phyloP scores from a whole-genome alignment of 805 yeast genomes.

The Dipodascus geniculatus region DNA sequence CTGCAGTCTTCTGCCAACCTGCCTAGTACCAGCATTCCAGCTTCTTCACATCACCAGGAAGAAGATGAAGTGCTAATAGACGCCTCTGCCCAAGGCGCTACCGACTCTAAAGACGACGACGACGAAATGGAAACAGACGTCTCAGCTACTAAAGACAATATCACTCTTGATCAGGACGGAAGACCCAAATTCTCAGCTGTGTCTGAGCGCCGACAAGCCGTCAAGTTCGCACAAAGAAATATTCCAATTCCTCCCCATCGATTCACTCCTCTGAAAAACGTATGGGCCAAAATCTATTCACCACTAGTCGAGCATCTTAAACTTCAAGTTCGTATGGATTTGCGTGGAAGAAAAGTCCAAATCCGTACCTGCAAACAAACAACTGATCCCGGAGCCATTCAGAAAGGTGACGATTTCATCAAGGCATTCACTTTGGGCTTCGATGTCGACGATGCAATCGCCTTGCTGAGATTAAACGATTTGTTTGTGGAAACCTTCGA shows the following conservation, averaged over 20 bases:
- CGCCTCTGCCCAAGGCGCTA: not conserved
- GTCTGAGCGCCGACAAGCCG: constrained; percentile 45
- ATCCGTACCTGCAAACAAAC: constrained; percentile 73
- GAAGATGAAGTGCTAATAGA: constrained; percentile 3
- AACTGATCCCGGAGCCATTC: constrained; percentile 86
- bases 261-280: constrained; percentile 81
- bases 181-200: constrained; percentile 81
- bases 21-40: no score
- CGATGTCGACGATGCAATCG: constrained; percentile 94
- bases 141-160: constrained; percentile 4
- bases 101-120: not conserved
- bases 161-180: constrained; percentile 75
- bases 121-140: not conserved
- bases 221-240: constrained; percentile 76
- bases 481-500: constrained; percentile 95
- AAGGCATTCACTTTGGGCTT: constrained; percentile 94
- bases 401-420: constrained; percentile 95
- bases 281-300: constrained; percentile 91
- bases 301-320: constrained; percentile 93
- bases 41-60: not conserved
- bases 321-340: constrained; percentile 91
- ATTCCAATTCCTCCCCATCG: constrained; percentile 95
- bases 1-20: not conserved
- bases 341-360: constrained; percentile 63
- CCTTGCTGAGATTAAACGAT: constrained; percentile 87